phyloP scores from a whole-genome alignment of 2,329 filamentous ascomycete species.

The Ceratocystis cacaofunesta region DNA sequence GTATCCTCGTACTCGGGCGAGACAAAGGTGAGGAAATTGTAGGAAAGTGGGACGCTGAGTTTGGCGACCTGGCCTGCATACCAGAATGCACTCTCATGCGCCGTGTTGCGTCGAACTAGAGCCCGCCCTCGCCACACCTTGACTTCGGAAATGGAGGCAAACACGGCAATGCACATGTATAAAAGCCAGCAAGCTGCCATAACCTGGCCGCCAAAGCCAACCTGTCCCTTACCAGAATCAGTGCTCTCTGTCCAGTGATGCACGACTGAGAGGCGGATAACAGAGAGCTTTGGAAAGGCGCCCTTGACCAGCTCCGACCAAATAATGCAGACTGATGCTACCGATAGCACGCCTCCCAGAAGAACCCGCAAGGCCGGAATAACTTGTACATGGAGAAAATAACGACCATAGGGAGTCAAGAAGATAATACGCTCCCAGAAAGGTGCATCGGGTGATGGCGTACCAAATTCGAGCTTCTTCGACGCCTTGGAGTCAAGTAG shows the following conservation, averaged over 20 bases:
- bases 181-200: constrained; percentile 78
- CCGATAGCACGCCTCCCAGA: constrained; percentile 50
- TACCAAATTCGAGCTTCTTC: constrained; percentile 62
- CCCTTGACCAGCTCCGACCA: constrained; percentile 90
- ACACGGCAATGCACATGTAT: constrained; percentile 87
- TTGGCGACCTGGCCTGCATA: constrained; percentile 87
- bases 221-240: constrained; percentile 44
- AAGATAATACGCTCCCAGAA: constrained; percentile 41
- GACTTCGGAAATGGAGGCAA: constrained; percentile 77
- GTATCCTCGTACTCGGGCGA: constrained; percentile 57
- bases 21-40: constrained; percentile 92
- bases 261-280: constrained; percentile 52
- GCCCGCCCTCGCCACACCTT: constrained; percentile 96
- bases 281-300: constrained; percentile 60
- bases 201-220: constrained; percentile 75
- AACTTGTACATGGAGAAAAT: constrained; percentile 58
- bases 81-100: constrained; percentile 88
- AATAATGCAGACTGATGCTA: constrained; percentile 69
- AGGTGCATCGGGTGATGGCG: constrained; percentile 39
- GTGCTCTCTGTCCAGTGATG: constrained; percentile 50
- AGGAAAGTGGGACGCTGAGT: constrained; percentile 79
- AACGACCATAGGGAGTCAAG: constrained; percentile 68
- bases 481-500: constrained; percentile 74
- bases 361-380: constrained; percentile 52
- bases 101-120: constrained; percentile 77